phyloP scores from a whole-genome alignment of 2,329 filamentous ascomycete genomes.

The Clarireedia paspali region DNA sequence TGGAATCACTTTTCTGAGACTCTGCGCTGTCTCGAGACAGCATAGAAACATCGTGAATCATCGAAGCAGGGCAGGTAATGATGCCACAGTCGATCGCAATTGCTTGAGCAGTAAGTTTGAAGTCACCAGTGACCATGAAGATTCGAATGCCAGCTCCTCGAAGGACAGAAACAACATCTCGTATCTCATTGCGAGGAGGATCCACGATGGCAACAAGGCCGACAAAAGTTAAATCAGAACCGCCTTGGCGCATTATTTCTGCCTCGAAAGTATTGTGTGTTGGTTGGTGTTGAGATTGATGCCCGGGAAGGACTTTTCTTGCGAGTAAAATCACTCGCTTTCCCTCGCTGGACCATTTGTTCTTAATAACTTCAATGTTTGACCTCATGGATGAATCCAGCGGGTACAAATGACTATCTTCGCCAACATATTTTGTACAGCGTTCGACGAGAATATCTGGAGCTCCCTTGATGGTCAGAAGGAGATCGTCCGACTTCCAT shows the following conservation, averaged over 20 bases:
- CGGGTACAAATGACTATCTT: conserved; percentile 43
- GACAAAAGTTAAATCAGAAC: conserved; percentile 40
- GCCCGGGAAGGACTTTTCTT: conserved; percentile 36
- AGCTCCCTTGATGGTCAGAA: conserved; percentile 68
- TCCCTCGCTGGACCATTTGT: conserved; percentile 58
- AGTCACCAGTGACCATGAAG: conserved; percentile 74
- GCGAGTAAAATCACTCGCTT: conserved; percentile 60
- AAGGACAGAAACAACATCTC: conserved; percentile 48
- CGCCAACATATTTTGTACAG: conserved; percentile 49
- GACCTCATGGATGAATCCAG: conserved; percentile 39
- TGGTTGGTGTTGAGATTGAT: conserved; percentile 10
- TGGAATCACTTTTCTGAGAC: conserved; percentile 1
- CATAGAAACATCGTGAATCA: conserved; percentile 14
- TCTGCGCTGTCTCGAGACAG: conserved; percentile 4
- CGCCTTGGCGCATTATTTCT: conserved; percentile 46
- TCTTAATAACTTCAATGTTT: conserved; percentile 50
- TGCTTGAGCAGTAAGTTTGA: conserved; percentile 64
- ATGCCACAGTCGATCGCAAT: conserved; percentile 67
- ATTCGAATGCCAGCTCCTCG: conserved; percentile 62
- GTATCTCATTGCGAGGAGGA: conserved; percentile 49
- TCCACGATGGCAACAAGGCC: conserved; percentile 50
- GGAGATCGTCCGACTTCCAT: conserved; percentile 14
- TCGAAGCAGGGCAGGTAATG: conserved; percentile 36
- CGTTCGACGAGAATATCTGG: conserved; percentile 63
- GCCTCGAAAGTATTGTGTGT: conserved; percentile 41